Evolutionary conservation across 2,329 filamentous ascomycete species (phyloP).

Genomic region (Akanthomyces uredinophilus): DNA sequence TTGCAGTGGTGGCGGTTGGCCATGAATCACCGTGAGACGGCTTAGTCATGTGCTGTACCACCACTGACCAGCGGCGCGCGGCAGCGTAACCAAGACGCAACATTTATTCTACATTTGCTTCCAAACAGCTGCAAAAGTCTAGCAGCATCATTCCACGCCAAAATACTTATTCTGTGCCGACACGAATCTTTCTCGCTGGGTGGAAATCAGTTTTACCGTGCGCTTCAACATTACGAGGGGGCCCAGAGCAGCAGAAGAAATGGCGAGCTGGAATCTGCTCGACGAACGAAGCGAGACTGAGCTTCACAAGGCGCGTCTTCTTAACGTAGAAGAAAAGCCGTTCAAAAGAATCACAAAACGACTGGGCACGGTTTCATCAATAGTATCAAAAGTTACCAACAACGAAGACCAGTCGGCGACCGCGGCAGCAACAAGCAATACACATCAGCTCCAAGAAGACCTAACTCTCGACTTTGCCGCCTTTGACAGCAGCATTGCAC

Average conservation of each 20-base stretch:
- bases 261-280: slow-evolving; percentile 59
- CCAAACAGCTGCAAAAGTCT: background rate
- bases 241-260: slow-evolving; percentile 18
- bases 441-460: slow-evolving; percentile 73
- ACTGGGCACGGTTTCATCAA: slow-evolving; percentile 62
- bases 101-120: background rate
- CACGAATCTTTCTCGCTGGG: background rate
- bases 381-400: slow-evolving; percentile 38
- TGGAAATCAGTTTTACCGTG: background rate
- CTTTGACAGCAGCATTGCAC: slow-evolving; percentile 79
- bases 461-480: slow-evolving; percentile 82
- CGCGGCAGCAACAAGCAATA: slow-evolving; percentile 43
- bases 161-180: background rate
- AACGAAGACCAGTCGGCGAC: slow-evolving; percentile 29
- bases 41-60: slow-evolving; percentile 9
- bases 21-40: background rate
- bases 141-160: background rate
- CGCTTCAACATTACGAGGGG: background rate
- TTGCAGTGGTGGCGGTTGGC: background rate
- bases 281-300: slow-evolving; percentile 74
- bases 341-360: slow-evolving; percentile 86
- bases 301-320: slow-evolving; percentile 79
- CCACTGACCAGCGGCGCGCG: background rate
- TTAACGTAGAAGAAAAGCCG: slow-evolving; percentile 86
- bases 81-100: background rate